Percentiles rank a stretch among this genome's conserved stretches.
Evolutionary conservation across 2,329 filamentous ascomycete species (phyloP).

Genomic region (Tolypocladium endophyticum): DNA sequence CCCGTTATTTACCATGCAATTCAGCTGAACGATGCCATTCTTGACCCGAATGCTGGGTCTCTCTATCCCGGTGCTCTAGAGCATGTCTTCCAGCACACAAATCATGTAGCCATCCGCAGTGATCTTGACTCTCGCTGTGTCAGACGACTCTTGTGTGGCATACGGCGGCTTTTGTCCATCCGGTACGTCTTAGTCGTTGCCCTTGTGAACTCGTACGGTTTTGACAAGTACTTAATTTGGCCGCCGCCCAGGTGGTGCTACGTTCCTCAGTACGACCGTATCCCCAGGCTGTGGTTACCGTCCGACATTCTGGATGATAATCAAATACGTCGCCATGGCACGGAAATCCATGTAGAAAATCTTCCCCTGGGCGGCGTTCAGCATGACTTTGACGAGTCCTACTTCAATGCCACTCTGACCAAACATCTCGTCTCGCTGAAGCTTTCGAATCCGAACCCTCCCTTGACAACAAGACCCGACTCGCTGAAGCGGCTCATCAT

Average conservation of each 20-base stretch:
- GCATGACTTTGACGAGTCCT: conserved; percentile 20
- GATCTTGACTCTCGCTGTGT: conserved; percentile 27
- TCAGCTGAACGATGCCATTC: conserved; percentile 24
- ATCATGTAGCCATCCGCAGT: conserved; percentile 28
- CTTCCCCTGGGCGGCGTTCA: conserved; percentile 28
- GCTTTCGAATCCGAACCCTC: conserved; percentile 26
- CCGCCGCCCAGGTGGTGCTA: conserved; percentile 26
- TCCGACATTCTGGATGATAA: conserved; percentile 24
- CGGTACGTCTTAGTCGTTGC: conserved; percentile 18
- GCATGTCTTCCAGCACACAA: conserved; percentile 27
- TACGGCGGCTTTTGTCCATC: conserved; percentile 26
- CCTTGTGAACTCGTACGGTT: neutral
- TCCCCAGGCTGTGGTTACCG: conserved; percentile 23
- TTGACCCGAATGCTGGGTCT: conserved; percentile 20
- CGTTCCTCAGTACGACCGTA: conserved; percentile 13
- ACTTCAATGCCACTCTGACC: conserved; percentile 28
- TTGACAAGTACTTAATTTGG: neutral
- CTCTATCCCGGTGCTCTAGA: conserved; percentile 20
- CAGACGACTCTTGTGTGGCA: conserved; percentile 21
- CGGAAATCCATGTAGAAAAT: conserved; percentile 27
- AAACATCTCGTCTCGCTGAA: conserved; percentile 27
- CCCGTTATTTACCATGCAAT: conserved; percentile 31
- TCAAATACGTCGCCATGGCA: conserved; percentile 16
- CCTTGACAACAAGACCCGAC: conserved; percentile 27
- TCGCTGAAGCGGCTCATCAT: conserved; percentile 33